Conservation (phyloP, 225 moss, liverwort and hornwort genomes). For the Lunularia cruciata region DNA sequence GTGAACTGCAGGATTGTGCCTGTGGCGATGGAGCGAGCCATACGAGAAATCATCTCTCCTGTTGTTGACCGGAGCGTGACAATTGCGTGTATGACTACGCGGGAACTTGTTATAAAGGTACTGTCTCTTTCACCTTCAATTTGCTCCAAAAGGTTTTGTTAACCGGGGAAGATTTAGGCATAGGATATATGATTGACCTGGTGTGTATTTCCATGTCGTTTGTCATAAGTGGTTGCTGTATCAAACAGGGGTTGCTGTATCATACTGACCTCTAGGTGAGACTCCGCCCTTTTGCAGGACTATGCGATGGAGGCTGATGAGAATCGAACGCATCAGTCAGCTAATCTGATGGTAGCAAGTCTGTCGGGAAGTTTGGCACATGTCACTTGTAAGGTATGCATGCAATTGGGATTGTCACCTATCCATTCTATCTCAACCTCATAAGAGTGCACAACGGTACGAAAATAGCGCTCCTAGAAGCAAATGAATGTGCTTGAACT, state of each 20-base stretch:
- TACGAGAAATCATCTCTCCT: conserved; percentile 84
- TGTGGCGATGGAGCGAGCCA: conserved; percentile 91
- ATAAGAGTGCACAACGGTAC: too few relatives aligned
- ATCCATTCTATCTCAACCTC: too few relatives aligned
- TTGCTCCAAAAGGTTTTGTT: too few relatives aligned
- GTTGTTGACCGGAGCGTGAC: conserved; percentile 94
- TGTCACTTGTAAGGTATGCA: conserved; percentile 80
- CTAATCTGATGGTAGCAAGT: conserved; percentile 98
- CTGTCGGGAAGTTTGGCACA: conserved; percentile 93
- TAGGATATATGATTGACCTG: neutral
- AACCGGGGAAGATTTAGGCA: too few relatives aligned
- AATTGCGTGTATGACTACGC: conserved; percentile 93
- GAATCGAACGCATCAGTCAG: conserved; percentile 77
- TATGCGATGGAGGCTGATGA: conserved; percentile 95
- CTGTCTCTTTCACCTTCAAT: too few relatives aligned
- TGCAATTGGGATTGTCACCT: too few relatives aligned
- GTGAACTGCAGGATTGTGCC: conserved; percentile 70
- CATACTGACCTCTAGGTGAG: neutral
- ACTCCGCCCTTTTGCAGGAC: conserved; percentile 45
- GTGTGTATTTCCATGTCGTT: neutral
- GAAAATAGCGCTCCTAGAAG: too few relatives aligned
- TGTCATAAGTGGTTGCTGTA: neutral
- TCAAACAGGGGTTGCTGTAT: neutral
- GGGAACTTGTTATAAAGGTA: conserved; percentile 94
- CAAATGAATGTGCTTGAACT: too few relatives aligned